Evolutionary conservation across 192 early-diverging fungal species (phyloP), one percentile per base, ranked within the genome.

Genomic region (Coemansia guatemalensis): DNA sequence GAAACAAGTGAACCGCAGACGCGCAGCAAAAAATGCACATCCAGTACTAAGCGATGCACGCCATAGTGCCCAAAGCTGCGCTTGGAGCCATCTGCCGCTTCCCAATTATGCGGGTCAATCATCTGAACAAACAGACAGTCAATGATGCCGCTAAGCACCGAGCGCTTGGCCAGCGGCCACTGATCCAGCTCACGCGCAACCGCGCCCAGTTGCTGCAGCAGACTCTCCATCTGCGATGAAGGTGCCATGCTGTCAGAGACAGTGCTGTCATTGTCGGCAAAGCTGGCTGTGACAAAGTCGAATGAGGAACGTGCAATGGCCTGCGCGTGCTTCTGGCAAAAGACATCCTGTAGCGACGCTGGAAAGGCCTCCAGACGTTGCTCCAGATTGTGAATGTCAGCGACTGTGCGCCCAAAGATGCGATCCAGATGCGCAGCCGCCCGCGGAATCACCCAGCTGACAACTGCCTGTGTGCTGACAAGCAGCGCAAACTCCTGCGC

Each of bases 341-440:
- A 84, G 17, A 84, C 78, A 20, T 84, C 82, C 60, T 84, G 82
- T 29, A 84, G 58, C 12, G 77, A 74, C 0, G 56, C 29, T 0
- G 82, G 82, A 41, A 84, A 84, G 8, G 74, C 74, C 33, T 84
- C 78, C 11, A 84, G 69, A 1, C 82, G 77, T 48, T 73, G 69
- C 66, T 78, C 71, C 44, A 84, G 61, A 62, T 78, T 84, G 64
- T 81, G 74, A 53, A 84, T 81, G 30, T 84, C 82, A 0, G 78
- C 58, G 39, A 72, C 74, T 0, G 77, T 74, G 52, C 82, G 77
- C 11, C 78, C 73, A 64, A 77, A 84, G 26, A 80, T 73, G 9
- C 64, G 63, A 60, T 80, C 74, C 21, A 81, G 68, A 8, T 81
- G 72, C 30, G 69, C 48, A 3, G 74, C 78, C 0, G 71, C 57